Evolutionary conservation across 2,329 filamentous ascomycete genomes (phyloP), one percentile per base, ranked within the genome.

Genomic region (Calonectria fujianensis): DNA sequence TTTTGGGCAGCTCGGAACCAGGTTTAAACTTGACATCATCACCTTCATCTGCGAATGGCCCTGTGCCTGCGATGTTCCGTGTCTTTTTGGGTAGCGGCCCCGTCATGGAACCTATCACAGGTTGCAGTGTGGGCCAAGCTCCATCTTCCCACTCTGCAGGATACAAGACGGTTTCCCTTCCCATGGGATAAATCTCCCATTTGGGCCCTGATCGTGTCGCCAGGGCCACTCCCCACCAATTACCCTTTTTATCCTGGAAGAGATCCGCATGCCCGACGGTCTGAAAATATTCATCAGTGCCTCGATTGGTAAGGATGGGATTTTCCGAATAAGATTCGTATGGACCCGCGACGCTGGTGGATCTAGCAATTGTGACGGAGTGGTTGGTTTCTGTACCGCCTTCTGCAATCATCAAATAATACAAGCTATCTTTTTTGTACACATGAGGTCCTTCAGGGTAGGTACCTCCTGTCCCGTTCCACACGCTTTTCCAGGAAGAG

Each of bases 361-460:
- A 83, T 3, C 88, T 84, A 0, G 88, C 87, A 39, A 89, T 87
- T 3, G 85, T 87, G 31, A 87, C 82, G 54, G 83, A 83, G 68
- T 89, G 88, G 39, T 85, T 79, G 0, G 78, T 80, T 52, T 81
- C 82, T 1, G 88, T 90, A 1, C 89, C 89, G 0, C 88, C 89
- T 75, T 90, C 87, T 0, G 87, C 87, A 2, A 88, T 88, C 64
- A 89, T 82, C n/a, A 90, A 83, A 72, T 89, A 90, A 73, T 88
- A 89, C 48, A 84, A 88, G 1, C 81, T 83, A 27, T 86, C 87
- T 35, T 84, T 85, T 73, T 85, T 86, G 77, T 86, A 87, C 18
- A 89, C 81, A 65, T 89, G 87, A 3, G 88, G 87, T 0, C 73
- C 73, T 41, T 76, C 75, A 6, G 75, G 78, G 80, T 86, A 78